Evolutionary conservation across 2,329 filamentous ascomycete species (phyloP).

Genomic region (Aspergillus novofumigatus): DNA sequence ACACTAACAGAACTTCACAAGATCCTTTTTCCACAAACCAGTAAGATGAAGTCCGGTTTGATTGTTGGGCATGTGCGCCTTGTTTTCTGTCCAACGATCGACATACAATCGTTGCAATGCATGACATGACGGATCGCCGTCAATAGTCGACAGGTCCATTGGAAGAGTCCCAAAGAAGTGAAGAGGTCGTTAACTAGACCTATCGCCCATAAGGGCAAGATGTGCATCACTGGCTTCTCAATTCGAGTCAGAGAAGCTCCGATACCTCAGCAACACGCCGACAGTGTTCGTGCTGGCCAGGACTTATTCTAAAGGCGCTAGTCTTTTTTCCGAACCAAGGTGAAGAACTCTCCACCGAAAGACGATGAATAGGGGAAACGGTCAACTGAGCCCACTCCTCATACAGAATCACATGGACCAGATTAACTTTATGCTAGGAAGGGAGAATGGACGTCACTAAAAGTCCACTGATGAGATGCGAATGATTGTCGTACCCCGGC

Average conservation of each 20-base stretch:
- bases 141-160: slow-evolving; percentile 9
- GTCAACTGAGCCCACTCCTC: neutral
- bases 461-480: neutral
- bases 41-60: neutral
- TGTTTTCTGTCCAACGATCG: neutral
- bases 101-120: neutral
- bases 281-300: neutral
- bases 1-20: neutral
- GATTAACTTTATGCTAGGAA: neutral
- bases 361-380: neutral
- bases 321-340: neutral
- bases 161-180: slow-evolving; percentile 2
- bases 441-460: neutral
- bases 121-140: slow-evolving; percentile 4
- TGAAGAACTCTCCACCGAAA: neutral
- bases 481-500: neutral
- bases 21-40: neutral
- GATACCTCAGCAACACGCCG: neutral
- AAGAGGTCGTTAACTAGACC: neutral
- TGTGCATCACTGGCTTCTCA: neutral
- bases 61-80: slow-evolving; percentile 1
- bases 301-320: neutral
- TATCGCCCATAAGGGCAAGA: neutral
- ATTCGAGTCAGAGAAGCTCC: neutral
- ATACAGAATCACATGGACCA: neutral